Percentiles rank a stretch among this genome's conserved stretches.
These are phyloP conservation scores for Suhomyces wounanorum DNA, from an alignment of 1,139 yeast species.

Conservation along the genomic window DNA sequence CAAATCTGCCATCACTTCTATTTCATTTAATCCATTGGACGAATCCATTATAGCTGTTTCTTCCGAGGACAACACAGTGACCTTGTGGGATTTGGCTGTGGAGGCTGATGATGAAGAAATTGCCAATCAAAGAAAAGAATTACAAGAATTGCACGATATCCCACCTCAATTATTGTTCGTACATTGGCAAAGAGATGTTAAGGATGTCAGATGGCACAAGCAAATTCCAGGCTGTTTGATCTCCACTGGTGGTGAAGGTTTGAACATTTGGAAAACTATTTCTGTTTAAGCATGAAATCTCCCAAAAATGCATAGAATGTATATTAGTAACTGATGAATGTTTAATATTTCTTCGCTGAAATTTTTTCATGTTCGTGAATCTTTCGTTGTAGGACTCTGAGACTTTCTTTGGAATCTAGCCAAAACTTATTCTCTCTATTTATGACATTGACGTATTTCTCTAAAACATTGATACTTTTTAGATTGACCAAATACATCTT, in stretches of 20 bases:
- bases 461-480: constrained; percentile 34
- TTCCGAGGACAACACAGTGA: constrained; percentile 94
- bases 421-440: constrained; percentile 31
- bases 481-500: constrained; percentile 26
- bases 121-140: constrained; percentile 69
- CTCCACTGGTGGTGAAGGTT: constrained; percentile 94
- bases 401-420: constrained; percentile 22
- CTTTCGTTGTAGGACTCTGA: constrained; percentile 15
- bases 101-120: constrained; percentile 97
- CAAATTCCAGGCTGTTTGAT: constrained; percentile 96
- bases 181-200: constrained; percentile 97
- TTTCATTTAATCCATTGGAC: constrained; percentile 92
- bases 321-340: constrained; percentile 7
- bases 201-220: constrained; percentile 96
- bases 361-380: not conserved
- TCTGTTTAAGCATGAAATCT: constrained; percentile 55
- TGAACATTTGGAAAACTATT: constrained; percentile 94
- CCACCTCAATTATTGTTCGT: constrained; percentile 96
- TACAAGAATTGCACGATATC: constrained; percentile 80
- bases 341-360: constrained; percentile 10
- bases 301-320: constrained; percentile 7
- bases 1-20: constrained; percentile 87
- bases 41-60: constrained; percentile 95
- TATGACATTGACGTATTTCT: constrained; percentile 26
- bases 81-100: constrained; percentile 95